A percentile compares a stretch with the other conserved stretches of the same genome.
Evolutionary conservation across 441 rosid genomes (phyloP).

Genomic region (Geranium incanum): DNA sequence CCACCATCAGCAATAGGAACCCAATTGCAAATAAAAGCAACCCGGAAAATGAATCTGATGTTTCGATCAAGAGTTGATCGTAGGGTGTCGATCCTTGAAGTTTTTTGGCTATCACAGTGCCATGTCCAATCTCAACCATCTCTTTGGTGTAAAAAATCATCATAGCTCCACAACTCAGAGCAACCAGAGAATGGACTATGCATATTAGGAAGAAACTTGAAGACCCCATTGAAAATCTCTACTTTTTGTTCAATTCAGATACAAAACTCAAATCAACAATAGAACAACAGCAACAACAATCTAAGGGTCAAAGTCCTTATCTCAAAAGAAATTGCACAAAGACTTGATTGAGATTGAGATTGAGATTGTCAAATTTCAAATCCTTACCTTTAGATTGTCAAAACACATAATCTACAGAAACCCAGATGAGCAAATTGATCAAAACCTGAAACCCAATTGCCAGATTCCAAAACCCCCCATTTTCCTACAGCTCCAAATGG

Average conservation of each 20-base stretch:
- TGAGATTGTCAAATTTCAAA: background rate
- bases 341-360: no score
- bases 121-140: slow-evolving; percentile 43
- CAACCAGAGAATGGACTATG: slow-evolving; percentile 56
- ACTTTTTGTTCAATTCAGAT: background rate
- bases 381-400: background rate
- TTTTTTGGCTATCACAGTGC: slow-evolving; percentile 54
- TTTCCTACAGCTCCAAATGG: background rate
- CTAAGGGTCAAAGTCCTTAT: background rate
- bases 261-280: background rate
- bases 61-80: slow-evolving; percentile 69
- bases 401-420: background rate
- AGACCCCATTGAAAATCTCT: slow-evolving; percentile 19
- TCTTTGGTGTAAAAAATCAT: slow-evolving; percentile 71
- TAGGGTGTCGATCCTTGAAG: slow-evolving; percentile 73
- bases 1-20: slow-evolving; percentile 58
- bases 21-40: slow-evolving; percentile 68
- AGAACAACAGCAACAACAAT: background rate
- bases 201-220: slow-evolving; percentile 57
- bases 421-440: slow-evolving; percentile 26
- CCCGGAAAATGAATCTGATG: slow-evolving; percentile 75
- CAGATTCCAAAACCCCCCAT: slow-evolving; percentile 1
- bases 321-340: background rate
- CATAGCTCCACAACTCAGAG: slow-evolving; percentile 54
- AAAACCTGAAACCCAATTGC: slow-evolving; percentile 9